Evolutionary conservation across 768 basidiomycete species (phyloP).

Genomic region (Leccinum arenicola): DNA sequence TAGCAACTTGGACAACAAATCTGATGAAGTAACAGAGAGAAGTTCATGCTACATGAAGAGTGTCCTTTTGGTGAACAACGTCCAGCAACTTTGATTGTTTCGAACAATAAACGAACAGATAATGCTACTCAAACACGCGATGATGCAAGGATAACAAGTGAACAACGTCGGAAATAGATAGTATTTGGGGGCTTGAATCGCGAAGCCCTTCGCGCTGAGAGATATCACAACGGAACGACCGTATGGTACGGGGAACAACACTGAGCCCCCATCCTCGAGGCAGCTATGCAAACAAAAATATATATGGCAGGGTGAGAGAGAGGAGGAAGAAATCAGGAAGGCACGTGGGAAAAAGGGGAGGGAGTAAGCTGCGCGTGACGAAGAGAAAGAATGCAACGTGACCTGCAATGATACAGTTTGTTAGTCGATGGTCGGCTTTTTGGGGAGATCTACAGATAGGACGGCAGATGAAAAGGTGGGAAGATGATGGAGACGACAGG

Average conservation of each 20-base stretch:
- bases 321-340: not conserved
- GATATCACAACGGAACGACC: slow-evolving; percentile 26
- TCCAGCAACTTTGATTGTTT: not conserved
- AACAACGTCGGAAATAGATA: slow-evolving; percentile 18
- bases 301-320: slow-evolving; percentile 27
- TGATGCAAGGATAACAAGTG: not conserved
- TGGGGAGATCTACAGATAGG: slow-evolving; percentile 18
- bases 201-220: slow-evolving; percentile 50
- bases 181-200: slow-evolving; percentile 41
- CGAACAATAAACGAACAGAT: not conserved
- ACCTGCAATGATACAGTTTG: slow-evolving; percentile 20
- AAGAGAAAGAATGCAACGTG: slow-evolving; percentile 4
- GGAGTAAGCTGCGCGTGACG: slow-evolving; percentile 1
- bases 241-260: slow-evolving; percentile 14
- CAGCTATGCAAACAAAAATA: slow-evolving; percentile 30
- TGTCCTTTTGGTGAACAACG: not conserved
- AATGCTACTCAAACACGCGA: not conserved
- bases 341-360: not conserved
- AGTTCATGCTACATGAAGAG: slow-evolving; percentile 1
- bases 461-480: not conserved
- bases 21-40: not conserved
- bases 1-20: not conserved
- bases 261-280: slow-evolving; percentile 7
- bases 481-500: not conserved
- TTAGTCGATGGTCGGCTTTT: slow-evolving; percentile 11